Evolutionary conservation across 2,329 filamentous ascomycete genomes (phyloP).

Genomic region (Penicillium sp.): DNA sequence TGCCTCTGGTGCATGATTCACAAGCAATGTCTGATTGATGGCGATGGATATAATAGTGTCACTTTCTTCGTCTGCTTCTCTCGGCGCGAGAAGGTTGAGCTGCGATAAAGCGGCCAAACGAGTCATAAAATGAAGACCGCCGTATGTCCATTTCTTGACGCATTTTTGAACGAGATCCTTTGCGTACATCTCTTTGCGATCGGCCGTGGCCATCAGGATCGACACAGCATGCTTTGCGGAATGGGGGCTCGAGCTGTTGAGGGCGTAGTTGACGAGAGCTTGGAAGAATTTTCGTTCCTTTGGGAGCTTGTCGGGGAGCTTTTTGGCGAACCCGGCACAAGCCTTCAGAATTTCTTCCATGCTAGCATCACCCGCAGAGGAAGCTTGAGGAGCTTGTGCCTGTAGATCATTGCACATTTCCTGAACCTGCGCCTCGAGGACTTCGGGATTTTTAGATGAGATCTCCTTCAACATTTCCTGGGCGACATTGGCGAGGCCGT

Average conservation of each 20-base stretch:
- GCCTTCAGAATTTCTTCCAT: conserved; percentile 91
- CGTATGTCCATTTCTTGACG: conserved; percentile 68
- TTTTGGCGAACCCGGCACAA: conserved; percentile 83
- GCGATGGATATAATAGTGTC: conserved; percentile 74
- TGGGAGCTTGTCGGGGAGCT: conserved; percentile 76
- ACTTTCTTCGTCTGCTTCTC: conserved; percentile 64
- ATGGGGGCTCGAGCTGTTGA: conserved; percentile 72
- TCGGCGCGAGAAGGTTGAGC: conserved; percentile 68
- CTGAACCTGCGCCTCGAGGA: conserved; percentile 87
- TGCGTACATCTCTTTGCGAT: conserved; percentile 76
- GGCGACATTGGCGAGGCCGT: conserved; percentile 68
- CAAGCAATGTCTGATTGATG: conserved; percentile 66
- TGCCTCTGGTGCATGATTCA: conserved; percentile 54
- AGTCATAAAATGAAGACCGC: conserved; percentile 65
- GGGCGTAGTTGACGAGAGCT: conserved; percentile 73
- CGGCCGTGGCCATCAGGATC: conserved; percentile 71
- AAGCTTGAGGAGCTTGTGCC: conserved; percentile 67
- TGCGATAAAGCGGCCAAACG: conserved; percentile 50
- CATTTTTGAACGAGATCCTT: conserved; percentile 74
- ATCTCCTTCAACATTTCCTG: conserved; percentile 90
- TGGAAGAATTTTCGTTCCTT: conserved; percentile 74
- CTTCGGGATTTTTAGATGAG: conserved; percentile 77
- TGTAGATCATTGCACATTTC: conserved; percentile 84
- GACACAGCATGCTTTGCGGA: conserved; percentile 91
- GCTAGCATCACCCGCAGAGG: conserved; percentile 60